phyloP scores from a whole-genome alignment of 345 rosid genomes.

The Anacardium occidentale region DNA sequence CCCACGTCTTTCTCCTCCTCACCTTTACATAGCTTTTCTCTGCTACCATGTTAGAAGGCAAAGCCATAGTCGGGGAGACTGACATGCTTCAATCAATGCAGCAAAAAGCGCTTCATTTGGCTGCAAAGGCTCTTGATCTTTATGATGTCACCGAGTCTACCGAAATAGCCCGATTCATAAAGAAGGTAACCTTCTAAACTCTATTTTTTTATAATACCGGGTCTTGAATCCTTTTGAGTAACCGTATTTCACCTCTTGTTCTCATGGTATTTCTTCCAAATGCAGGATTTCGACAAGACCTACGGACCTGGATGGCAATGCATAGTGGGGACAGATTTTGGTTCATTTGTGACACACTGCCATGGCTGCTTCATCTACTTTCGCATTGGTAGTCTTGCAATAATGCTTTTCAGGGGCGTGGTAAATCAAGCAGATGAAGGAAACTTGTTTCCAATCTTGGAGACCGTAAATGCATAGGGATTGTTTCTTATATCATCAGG shows the following conservation, averaged over 20 bases:
- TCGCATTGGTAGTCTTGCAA: constrained; percentile 25
- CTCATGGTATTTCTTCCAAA: neutral
- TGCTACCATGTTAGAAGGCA: constrained; percentile 20
- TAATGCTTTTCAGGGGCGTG: constrained; percentile 23
- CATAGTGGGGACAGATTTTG: constrained; percentile 30
- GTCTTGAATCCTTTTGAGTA: neutral
- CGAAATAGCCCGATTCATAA: constrained; percentile 32
- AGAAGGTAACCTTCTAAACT: constrained; percentile 20
- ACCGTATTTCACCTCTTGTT: neutral
- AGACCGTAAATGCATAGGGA: constrained; percentile 17
- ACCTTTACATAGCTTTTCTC: neutral
- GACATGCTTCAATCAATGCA: constrained; percentile 29
- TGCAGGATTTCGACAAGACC: constrained; percentile 30
- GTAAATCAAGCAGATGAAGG: constrained; percentile 20
- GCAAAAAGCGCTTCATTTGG: constrained; percentile 25
- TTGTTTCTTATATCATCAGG: neutral
- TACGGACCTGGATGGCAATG: constrained; percentile 32
- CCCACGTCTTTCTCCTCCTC: neutral
- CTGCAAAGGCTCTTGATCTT: constrained; percentile 27
- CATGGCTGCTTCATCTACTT: constrained; percentile 37
- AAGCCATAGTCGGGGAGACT: constrained; percentile 22
- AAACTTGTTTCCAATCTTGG: constrained; percentile 13
- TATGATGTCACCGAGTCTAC: constrained; percentile 30
- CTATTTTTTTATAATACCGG: neutral
- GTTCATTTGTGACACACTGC: constrained; percentile 33